Evolutionary conservation across 2,329 filamentous ascomycete genomes (phyloP), one percentile per base, ranked within the genome.

Genomic region (Kalmusia sp.): DNA sequence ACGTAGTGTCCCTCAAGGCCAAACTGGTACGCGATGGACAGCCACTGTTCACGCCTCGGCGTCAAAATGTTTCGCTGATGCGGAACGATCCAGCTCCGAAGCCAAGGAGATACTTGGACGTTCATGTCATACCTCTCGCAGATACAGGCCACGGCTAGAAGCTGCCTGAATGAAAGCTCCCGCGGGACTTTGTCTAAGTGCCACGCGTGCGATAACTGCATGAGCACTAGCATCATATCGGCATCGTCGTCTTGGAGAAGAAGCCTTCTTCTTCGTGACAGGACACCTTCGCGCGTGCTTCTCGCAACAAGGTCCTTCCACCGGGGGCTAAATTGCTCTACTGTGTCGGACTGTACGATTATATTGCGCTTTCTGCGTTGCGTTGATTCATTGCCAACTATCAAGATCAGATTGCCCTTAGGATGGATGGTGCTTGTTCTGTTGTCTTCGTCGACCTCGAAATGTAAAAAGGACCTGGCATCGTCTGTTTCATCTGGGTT

Each of bases 141-240:
- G 3, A 70, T 31, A 1, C 59, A 51, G 1, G 71, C 63, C 6
- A 76, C 31, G 9, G 62, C 54, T 2, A 70, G 60, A 2, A 75
- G 55, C 8, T 63, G 51, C 0, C 40, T 5, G 6, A 72, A 65
- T 4, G 49, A 49, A 1, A 76, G 55, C 22, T 19, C 28, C 49
- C 17, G 49, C n/a, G 64, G 65, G 2, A 76, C 56, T n/a, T 61
- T 51, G 1, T 53, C 21, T 11, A 47, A 11, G 34, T 65, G 67
- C 9, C 65, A 56, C 8, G 55, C 38, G 46, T 75, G 73, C 2
- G 69, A 65, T 6, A 77, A 67, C 19, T 61, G 61, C 48, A 76
- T 64, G 6, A 76, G 21, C 1, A 73, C 55, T 1, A 51, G 40
- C 52, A 77, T 67, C 1, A 68, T 67, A 1, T 63, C 57, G 0